Evolutionary conservation across 257 asterid species (phyloP).

Genomic region (Misopates orontium): DNA sequence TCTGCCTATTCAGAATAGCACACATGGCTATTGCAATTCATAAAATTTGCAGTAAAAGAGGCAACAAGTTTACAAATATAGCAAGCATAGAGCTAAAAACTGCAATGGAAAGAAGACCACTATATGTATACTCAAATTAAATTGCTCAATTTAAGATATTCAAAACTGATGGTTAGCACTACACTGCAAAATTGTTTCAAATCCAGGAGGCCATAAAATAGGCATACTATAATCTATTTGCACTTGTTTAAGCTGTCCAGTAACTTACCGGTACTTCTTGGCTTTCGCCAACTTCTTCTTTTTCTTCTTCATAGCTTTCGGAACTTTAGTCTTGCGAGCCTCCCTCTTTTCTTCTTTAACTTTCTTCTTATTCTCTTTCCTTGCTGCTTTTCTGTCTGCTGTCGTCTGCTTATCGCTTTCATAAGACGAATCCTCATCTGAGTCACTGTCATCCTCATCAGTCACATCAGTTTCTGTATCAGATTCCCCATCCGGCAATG

Average conservation of each 20-base stretch:
- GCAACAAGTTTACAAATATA: too few relatives aligned
- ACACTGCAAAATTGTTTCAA: conserved; percentile 22
- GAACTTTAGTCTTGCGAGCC: conserved; percentile 73
- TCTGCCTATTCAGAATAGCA: too few relatives aligned
- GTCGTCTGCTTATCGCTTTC: conserved; percentile 46
- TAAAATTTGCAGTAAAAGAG: too few relatives aligned
- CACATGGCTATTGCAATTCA: too few relatives aligned
- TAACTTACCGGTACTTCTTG: conserved; percentile 62
- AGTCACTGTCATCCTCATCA: conserved; percentile 42
- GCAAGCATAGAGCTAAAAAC: too few relatives aligned
- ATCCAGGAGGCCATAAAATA: neutral
- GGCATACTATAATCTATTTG: conserved; percentile 7
- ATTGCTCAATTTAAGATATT: too few relatives aligned
- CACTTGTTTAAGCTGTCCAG: neutral
- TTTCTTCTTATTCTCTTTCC: conserved; percentile 92
- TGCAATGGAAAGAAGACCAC: too few relatives aligned
- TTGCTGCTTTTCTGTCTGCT: conserved; percentile 63
- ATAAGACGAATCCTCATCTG: conserved; percentile 48
- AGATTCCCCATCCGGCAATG: conserved; percentile 29
- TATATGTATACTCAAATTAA: too few relatives aligned
- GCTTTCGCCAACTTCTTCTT: conserved; percentile 92
- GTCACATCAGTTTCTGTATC: conserved; percentile 45
- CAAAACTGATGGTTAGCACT: neutral
- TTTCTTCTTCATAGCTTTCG: conserved; percentile 81
- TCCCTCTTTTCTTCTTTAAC: conserved; percentile 94